Evolutionary conservation across 352 stramenopile species (phyloP), one percentile per base, ranked within the genome.

Genomic region (Phytophthora brassicae): DNA sequence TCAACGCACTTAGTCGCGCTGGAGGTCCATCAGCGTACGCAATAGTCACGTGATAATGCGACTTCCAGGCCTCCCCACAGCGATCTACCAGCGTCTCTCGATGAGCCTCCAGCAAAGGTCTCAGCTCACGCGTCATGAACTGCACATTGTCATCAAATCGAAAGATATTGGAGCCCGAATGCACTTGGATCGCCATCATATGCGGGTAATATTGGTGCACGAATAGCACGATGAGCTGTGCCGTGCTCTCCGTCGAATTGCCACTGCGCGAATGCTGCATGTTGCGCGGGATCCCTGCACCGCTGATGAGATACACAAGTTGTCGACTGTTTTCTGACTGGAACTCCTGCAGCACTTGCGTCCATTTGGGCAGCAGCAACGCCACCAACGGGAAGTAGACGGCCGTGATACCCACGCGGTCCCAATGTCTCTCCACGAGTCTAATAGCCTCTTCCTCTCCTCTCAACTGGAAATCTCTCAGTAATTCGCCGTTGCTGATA

Each of bases 121-220:
- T 81, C 24, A 99, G 69, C 68, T 98, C 91, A 8, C 92, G 81
- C 36, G 97, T 98, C 57, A 98, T 98, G 68, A 99, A 99, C 31
- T 89, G 80, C 56, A 99, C 97, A 61, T 99, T 99, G 75, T 99
- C 95, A 52, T 96, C 87, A 45, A 95, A 97, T 33, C 85, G 68
- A 58, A 97, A 99, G 70, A 99, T 97, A 64, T 99, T 98, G 24
- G 93, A 98, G 24, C 93, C 84, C 5, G 95, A 99, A 75, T 99
- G 94, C 24, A 99, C 89, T 66, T 94, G 86, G 26, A 97, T 90
- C 12, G 98, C 94, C n/a, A 91, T 80, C 57, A 98, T 87, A 38
- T 96, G 84, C 5, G 91, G 88, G 73, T 98, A 98, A 35, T 97
- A 87, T 45, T 89, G 77, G 35, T 86, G 66, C 41, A 99, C 81